Evolutionary conservation across 495 filamentous ascomycete species (phyloP).

Genomic region (Apodospora peruviana): DNA sequence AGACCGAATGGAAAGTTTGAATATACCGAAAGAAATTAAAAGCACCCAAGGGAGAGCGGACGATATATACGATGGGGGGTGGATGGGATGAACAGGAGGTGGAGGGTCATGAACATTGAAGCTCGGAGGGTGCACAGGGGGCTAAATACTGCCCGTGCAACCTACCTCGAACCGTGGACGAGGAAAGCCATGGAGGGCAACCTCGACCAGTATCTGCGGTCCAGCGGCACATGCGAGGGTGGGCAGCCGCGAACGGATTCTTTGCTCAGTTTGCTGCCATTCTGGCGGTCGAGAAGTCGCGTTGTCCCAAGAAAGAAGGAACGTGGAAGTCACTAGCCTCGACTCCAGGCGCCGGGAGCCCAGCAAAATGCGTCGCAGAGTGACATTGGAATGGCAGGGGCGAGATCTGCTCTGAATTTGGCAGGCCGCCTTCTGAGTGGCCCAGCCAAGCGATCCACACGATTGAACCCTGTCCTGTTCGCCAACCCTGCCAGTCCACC

Average conservation of each 20-base stretch:
- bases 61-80: slow-evolving; percentile 13
- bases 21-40: slow-evolving; percentile 7
- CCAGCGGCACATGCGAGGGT: no score
- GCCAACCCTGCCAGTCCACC: slow-evolving; percentile 3
- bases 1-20: slow-evolving; percentile 29
- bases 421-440: slow-evolving; percentile 16
- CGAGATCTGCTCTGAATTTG: slow-evolving; percentile 12
- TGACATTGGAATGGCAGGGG: neutral
- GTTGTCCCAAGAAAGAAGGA: no score
- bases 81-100: slow-evolving; percentile 5
- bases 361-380: slow-evolving; percentile 1
- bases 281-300: no score
- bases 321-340: slow-evolving; percentile 4
- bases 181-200: neutral
- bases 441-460: slow-evolving; percentile 16
- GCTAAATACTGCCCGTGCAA: slow-evolving; percentile 13
- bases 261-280: no score
- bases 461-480: slow-evolving; percentile 17
- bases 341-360: slow-evolving; percentile 7
- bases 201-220: slow-evolving; percentile 16
- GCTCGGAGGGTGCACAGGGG: slow-evolving; percentile 3
- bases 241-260: no score
- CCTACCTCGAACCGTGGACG: neutral
- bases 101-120: slow-evolving; percentile 3
- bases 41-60: slow-evolving; percentile 1